Base-by-base conservation (phyloP, 306 rosid species). In the Notholithocarpus densiflorus region DNA sequence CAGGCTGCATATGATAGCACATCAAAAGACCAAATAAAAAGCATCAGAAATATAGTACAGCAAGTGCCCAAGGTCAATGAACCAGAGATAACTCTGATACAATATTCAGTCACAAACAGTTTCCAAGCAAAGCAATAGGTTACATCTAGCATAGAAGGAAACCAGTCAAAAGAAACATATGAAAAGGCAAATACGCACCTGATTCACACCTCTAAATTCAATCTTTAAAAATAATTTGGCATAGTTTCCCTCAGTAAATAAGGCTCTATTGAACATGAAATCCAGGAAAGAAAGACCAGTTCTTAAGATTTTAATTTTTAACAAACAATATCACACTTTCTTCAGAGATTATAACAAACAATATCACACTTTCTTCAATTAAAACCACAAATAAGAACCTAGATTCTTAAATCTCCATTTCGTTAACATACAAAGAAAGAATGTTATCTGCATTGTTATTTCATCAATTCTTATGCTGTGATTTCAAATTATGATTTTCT, bases 1-100 rank as follows among this genome's bases (percentile, higher is more conserved):
- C 74, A 80, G 89, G 72, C 99, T 96, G 97, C 92, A 85, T 43
- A 79, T 74, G 77, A 79, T 75, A 71, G 69, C 77, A 73, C 37
- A 45, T 74, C 34, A 84, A 68, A 82, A 27, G 54, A 64, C 79
- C 79, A 19, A 80, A 64, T 84, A 4, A 83, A 72, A 45, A 72
- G 23, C 51, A 69, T 82, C 48, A 86, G 69, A 65, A 62, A 70
- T 52, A 17, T 31, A 29, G 60, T 23, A 27, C 23, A n/a, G 37
- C 18, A 14, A 55, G 14, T 52, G 43, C 54, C 37, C 31, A 72
- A 59, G 52, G 53, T 77, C 48, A 72, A 60, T 60, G 78, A 64
- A 40, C 55, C 62, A 65, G 75, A 51, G 75, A 77, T 56, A 17
- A 71, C n/a, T 19, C 26, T 34, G 76, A 71, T 57, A 57, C 56